Base-by-base conservation (phyloP, 129 eudicot species). In the Oenanthe sinensis region DNA sequence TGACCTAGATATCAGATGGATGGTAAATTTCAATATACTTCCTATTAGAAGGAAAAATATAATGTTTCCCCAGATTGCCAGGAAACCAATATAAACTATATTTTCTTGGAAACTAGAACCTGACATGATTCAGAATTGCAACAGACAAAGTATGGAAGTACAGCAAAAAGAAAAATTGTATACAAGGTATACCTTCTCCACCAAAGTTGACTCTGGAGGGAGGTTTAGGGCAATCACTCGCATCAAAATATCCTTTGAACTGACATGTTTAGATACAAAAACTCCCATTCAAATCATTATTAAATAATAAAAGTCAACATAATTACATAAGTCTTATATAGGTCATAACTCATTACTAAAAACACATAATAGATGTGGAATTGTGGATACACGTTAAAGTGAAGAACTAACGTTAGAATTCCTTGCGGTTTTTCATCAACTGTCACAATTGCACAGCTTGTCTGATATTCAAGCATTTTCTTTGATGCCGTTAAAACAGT, bases 341-440 rank as follows among this genome's bases (percentile, higher is more conserved):
- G 20, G n/a, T 33, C 84, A 45, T 72, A 6, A 68, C 40, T 42
- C 39, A 22, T 78, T 11, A 26, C 36, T 80, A 20, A 28, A 3
- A 33, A 33, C 60, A 42, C 73, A 78, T 4, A 54, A 17, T 19
- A 69, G 40, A 55, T 30, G 40, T 28, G 0, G 6, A 69, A 28
- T 44, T 30, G 40, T 28, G 0, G 6, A 65, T 14, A 67, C 22
- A 67, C 19, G 5, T 30, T 67, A 67, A 67, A 67, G 44, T 55
- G 47, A 75, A 42, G 63, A 79, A 78, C 97, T 88, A 74, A 96
- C 99, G 99, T 96, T 60, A 96, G 71, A 50, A 96, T 92, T 80
- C 99, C 99, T n/a, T 87, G 89, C 45, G 97, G 97, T 84, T 92
- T 92, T 52, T 89, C 88, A 68, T 96, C 97, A n/a, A 90, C 90